A percentile compares a stretch with the other conserved stretches of the same genome.
Conservation (phyloP, 805 yeast species). For the Ogataea pignaliae region DNA sequence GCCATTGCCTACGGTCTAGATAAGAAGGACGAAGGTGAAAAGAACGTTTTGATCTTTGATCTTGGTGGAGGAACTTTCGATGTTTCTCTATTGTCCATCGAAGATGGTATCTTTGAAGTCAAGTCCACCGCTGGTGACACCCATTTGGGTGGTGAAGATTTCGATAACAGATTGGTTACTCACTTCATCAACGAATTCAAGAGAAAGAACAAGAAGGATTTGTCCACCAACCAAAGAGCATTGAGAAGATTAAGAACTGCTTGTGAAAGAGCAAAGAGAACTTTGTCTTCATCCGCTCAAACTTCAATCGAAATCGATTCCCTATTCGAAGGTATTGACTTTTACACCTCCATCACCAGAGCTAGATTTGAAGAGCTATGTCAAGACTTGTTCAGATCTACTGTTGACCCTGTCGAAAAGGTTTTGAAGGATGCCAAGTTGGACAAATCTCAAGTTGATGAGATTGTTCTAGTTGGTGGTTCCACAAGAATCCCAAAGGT, state of each 20-base stretch:
- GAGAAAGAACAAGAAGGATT: constrained; percentile 96
- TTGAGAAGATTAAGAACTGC: constrained; percentile 98
- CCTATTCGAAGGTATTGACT: constrained; percentile 90
- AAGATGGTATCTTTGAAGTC: constrained; percentile 96
- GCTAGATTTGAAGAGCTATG: constrained; percentile 97
- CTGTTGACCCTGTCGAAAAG: constrained; percentile 93
- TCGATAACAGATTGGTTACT: constrained; percentile 76
- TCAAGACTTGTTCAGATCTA: constrained; percentile 90
- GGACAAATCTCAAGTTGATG: constrained; percentile 86
- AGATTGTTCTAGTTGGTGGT: constrained; percentile 95
- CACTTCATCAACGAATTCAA: constrained; percentile 94
- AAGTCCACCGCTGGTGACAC: constrained; percentile 97
- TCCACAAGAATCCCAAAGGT: constrained; percentile 98
- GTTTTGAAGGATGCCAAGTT: constrained; percentile 87
- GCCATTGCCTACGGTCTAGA: constrained; percentile 95
- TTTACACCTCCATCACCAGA: constrained; percentile 94
- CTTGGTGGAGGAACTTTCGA: constrained; percentile 99
- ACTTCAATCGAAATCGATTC: constrained; percentile 95
- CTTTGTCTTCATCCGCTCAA: constrained; percentile 93
- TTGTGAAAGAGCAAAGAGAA: constrained; percentile 99
- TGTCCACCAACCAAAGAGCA: constrained; percentile 92
- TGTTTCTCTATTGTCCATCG: constrained; percentile 93
- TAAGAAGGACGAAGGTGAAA: constrained; percentile 44
- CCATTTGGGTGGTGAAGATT: constrained; percentile 87
- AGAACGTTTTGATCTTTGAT: constrained; percentile 86